Percentiles rank a stretch among this genome's conserved stretches.
phyloP scores from a whole-genome alignment of 495 filamentous ascomycete species.

The Hypoxylon cercidicola region DNA sequence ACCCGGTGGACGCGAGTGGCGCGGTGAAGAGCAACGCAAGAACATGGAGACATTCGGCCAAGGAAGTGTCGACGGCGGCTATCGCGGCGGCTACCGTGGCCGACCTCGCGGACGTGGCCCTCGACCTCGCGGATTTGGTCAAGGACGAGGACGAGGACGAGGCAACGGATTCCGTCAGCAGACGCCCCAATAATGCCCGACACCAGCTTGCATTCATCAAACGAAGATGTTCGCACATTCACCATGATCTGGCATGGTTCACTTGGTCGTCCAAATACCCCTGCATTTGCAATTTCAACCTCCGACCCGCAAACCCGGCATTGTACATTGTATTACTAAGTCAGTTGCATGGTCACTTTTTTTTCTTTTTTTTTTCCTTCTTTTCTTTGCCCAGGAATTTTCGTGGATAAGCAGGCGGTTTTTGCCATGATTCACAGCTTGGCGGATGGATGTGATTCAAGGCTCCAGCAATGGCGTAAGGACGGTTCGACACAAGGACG shows the following conservation, averaged over 20 bases:
- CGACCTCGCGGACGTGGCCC: constrained; percentile 75
- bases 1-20: constrained; percentile 87
- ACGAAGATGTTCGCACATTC: constrained; percentile 1
- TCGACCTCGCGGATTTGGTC: constrained; percentile 61
- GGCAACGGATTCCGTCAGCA: constrained; percentile 49
- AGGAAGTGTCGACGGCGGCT: constrained; percentile 89
- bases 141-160: too few relatives aligned
- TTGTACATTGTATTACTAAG: constrained; percentile 44
- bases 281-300: constrained; percentile 3
- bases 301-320: constrained; percentile 10
- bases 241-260: not conserved
- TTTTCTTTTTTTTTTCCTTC: constrained; percentile 37
- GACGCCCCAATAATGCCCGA: constrained; percentile 42
- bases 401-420: constrained; percentile 42
- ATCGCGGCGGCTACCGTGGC: constrained; percentile 76
- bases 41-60: constrained; percentile 99
- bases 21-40: constrained; percentile 89
- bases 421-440: constrained; percentile 40
- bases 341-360: constrained; percentile 38
- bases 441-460: constrained; percentile 36
- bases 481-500: constrained; percentile 34
- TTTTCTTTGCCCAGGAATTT: constrained; percentile 39
- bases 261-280: not conserved
- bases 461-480: constrained; percentile 45
- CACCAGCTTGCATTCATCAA: not conserved